Conservation (phyloP, 768 basidiomycete genomes). For the Lentinula edodes region DNA sequence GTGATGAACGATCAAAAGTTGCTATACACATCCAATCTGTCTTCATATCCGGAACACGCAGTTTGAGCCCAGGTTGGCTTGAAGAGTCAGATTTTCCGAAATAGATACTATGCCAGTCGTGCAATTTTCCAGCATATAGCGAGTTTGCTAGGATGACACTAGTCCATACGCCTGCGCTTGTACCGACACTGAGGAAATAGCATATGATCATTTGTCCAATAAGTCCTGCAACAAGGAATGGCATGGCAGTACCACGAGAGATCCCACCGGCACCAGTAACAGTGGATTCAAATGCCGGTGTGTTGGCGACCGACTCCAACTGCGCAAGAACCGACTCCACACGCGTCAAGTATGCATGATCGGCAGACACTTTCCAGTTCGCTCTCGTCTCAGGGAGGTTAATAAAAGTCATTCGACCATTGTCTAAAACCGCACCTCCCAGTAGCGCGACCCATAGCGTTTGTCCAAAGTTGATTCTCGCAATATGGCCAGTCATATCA, state of each 20-base stretch:
- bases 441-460: conserved; percentile 20
- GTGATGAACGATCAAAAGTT: conserved; percentile 20
- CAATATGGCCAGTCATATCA: conserved; percentile 5
- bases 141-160: conserved; percentile 19
- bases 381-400: conserved; percentile 19
- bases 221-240: conserved; percentile 19
- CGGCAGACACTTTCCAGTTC: conserved; percentile 11
- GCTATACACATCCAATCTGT: conserved; percentile 19
- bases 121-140: conserved; percentile 14
- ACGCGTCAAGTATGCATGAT: conserved; percentile 16
- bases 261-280: conserved; percentile 16
- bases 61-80: conserved; percentile 13
- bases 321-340: conserved; percentile 14
- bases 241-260: conserved; percentile 11
- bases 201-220: conserved; percentile 19
- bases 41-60: conserved; percentile 12
- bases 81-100: conserved; percentile 12
- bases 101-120: conserved; percentile 18
- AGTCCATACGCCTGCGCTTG: conserved; percentile 22
- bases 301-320: conserved; percentile 13
- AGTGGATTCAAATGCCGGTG: conserved; percentile 11
- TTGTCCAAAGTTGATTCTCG: conserved; percentile 15
- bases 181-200: conserved; percentile 21
- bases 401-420: conserved; percentile 20
- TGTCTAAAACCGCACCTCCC: conserved; percentile 18